Conservation (phyloP, 805 yeast species). For the Blastobotrys attinorum region DNA sequence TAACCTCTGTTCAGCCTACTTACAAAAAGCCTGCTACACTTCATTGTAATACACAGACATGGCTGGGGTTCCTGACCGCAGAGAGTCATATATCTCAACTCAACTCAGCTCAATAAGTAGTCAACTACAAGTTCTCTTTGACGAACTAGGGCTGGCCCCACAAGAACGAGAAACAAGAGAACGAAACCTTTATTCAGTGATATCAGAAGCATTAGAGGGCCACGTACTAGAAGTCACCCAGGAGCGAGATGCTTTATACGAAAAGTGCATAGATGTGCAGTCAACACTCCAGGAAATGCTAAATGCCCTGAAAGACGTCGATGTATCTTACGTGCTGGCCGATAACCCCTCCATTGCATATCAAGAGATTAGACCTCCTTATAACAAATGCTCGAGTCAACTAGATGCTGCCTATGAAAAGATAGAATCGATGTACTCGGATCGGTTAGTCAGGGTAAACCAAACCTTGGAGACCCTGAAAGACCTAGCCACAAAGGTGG, state of each 20-base stretch:
- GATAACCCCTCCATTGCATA: slow-evolving; percentile 10
- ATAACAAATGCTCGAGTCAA: slow-evolving; percentile 4
- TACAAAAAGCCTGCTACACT: too few relatives aligned
- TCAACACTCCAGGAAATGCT: slow-evolving; percentile 18
- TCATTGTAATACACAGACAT: too few relatives aligned
- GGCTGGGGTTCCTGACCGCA: slow-evolving; percentile 4
- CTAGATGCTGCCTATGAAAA: slow-evolving; percentile 14
- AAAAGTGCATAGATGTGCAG: slow-evolving; percentile 18
- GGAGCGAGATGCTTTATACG: slow-evolving; percentile 21
- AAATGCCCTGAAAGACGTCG: slow-evolving; percentile 16
- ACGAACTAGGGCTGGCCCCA: slow-evolving; percentile 17
- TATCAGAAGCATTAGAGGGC: slow-evolving; percentile 23
- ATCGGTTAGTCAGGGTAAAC: slow-evolving; percentile 15
- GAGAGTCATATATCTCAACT: slow-evolving; percentile 19
- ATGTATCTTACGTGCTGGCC: slow-evolving; percentile 8
- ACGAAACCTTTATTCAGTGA: slow-evolving; percentile 19
- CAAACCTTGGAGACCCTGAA: slow-evolving; percentile 14
- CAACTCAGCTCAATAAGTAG: slow-evolving; percentile 22
- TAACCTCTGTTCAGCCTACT: too few relatives aligned
- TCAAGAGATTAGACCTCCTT: slow-evolving; percentile 21
- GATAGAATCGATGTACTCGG: slow-evolving; percentile 17
- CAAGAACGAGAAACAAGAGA: slow-evolving; percentile 22
- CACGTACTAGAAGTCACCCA: slow-evolving; percentile 21
- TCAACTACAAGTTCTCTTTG: slow-evolving; percentile 22
- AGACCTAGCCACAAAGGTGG: slow-evolving; percentile 14